Evolutionary conservation across 148 eudicot species (phyloP).

Genomic region (Persicaria tinctoria): DNA sequence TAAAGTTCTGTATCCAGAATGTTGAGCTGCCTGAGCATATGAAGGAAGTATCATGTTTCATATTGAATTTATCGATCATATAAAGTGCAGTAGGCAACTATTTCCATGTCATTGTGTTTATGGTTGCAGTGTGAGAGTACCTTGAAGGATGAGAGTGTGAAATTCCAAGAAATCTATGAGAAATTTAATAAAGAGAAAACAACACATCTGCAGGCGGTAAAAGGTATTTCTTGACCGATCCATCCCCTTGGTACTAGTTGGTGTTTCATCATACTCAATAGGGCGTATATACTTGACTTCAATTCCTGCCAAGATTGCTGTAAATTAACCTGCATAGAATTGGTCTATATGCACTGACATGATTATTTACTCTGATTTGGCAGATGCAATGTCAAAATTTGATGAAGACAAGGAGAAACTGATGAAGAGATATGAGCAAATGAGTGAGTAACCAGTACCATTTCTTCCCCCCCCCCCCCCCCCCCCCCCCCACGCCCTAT

Average conservation of each 20-base stretch:
- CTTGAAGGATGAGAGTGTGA: conserved; percentile 65
- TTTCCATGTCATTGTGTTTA: neutral
- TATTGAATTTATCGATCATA: neutral
- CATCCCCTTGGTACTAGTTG: neutral
- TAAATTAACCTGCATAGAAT: neutral
- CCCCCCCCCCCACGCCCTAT: too few species aligned
- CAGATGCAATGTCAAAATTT: conserved; percentile 64
- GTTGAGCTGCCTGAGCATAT: neutral
- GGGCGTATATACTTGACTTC: neutral
- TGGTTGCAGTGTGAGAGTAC: conserved; percentile 69
- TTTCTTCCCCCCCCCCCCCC: neutral
- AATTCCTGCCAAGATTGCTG: neutral
- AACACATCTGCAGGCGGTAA: conserved; percentile 63
- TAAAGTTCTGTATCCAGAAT: neutral
- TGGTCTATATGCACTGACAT: neutral
- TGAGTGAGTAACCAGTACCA: conserved; percentile 37
- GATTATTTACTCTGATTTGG: conserved; percentile 8
- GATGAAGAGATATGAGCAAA: conserved; percentile 64
- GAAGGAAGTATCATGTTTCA: neutral
- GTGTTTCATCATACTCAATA: neutral
- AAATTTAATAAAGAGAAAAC: conserved; percentile 71
- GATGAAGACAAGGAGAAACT: conserved; percentile 91
- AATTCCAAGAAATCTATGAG: conserved; percentile 65
- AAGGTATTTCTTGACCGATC: conserved; percentile 45
- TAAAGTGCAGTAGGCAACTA: neutral